Evolutionary conservation across 148 eudicot species (phyloP), one percentile per base, ranked within the genome.

Genomic region (Fallopia convolvulus): DNA sequence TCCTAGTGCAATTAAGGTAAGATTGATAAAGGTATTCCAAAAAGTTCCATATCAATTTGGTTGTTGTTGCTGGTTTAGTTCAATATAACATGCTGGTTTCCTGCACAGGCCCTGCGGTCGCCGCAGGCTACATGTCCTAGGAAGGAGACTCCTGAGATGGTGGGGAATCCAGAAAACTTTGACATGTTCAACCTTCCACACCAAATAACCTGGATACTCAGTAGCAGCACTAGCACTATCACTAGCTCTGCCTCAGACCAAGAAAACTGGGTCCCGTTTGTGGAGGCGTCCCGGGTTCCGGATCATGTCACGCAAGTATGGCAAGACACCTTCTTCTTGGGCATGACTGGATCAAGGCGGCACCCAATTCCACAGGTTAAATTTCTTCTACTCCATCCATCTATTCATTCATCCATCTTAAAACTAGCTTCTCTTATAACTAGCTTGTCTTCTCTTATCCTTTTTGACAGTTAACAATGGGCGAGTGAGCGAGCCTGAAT

Each of bases 221-320:
- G 78, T 21, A 81, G 6, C 17, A 50, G n/a, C 17, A 50, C 6
- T 17, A 14, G 47, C 47, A 44, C 46, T 42, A 1, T 1, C 46
- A 8, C 47, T 6, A 9, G 10, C 39, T 36, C 39, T 36, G 39
- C 81, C 42, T 80, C 75, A 14, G 80, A 77, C 48, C 72, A 36
- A 36, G 85, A 85, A 48, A 50, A 36, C 18, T 83, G 88, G 85
- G 82, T 81, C 72, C 83, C 83, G 8, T 84, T 82, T 40, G 11
- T 76, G 40, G 83, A 80, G 20, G 81, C 78, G 73, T 78, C 80
- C 73, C 15, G 47, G 76, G 71, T 80, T 61, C 82, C 87, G 5
- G 73, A 73, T 56, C 70, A 76, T 60, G 70, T 82, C 33, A 80
- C 76, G 74, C 82, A 85, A 72, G 83, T 80, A 49, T 80, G 85